A percentile compares a stretch with the other conserved stretches of the same genome.
phyloP scores from a whole-genome alignment of 257 asterid species.

The Solanum neorickii region DNA sequence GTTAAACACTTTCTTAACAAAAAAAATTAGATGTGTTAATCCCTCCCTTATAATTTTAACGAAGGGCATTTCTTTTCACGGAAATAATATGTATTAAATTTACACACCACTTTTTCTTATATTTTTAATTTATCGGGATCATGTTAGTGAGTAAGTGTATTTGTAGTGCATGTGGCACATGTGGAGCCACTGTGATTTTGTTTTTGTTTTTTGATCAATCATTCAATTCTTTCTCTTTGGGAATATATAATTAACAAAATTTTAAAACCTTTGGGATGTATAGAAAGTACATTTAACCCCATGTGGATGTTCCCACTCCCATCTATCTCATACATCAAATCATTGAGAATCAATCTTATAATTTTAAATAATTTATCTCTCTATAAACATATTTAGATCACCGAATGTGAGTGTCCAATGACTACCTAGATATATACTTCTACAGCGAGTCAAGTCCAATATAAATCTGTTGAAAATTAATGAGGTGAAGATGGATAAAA shows the following conservation, averaged over 20 bases:
- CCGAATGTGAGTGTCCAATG: background rate
- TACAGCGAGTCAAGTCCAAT: too few species aligned
- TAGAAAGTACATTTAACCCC: background rate
- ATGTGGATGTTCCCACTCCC: slow-evolving; percentile 14
- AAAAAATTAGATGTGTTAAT: background rate
- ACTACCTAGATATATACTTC: background rate
- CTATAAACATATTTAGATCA: background rate
- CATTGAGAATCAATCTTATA: background rate
- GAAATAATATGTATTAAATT: background rate
- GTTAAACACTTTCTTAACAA: background rate
- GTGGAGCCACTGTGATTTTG: slow-evolving; percentile 9
- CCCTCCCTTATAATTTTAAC: background rate
- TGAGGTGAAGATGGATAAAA: too few species aligned
- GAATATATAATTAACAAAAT: background rate
- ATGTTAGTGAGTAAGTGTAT: background rate
- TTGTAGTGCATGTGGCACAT: slow-evolving; percentile 5
- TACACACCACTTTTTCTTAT: background rate
- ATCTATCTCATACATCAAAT: background rate
- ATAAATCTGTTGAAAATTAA: too few species aligned
- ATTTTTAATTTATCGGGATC: background rate
- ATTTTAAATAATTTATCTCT: background rate
- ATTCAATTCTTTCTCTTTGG: background rate
- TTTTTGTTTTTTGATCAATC: background rate
- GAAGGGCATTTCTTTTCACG: background rate
- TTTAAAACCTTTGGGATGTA: background rate